Evolutionary conservation across 2,329 filamentous ascomycete species (phyloP), one percentile per base, ranked within the genome.

Genomic region (Cladosporium halotolerans): DNA sequence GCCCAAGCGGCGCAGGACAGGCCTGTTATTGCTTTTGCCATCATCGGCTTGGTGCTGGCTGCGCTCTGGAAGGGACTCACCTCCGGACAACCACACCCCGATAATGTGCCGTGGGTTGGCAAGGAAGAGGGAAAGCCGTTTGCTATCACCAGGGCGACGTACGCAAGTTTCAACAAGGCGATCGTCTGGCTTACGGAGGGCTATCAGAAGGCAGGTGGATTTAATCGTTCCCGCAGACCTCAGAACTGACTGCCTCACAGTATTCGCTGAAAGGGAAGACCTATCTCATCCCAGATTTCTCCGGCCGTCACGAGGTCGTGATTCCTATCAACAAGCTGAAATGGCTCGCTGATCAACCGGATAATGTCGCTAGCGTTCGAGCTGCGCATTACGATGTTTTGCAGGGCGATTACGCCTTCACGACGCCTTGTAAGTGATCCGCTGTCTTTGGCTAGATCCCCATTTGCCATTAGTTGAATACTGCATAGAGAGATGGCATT

Each of bases 321-420:
- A 54, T 62, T 3, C 62, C 62, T 5, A 57, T 53, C 11, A 45
- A 55, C 14, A 51, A 60, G 34, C 44, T 63, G 9, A 52, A 45
- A 9, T 75, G 73, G 73, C 64, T 76, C 43, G 58, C 74, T 14
- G 69, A 72, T 31, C 68, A 74, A 51, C 70, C 74, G 2, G 73
- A 75, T 47, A 54, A 60, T 31, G 60, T 73, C n/a, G 60, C 73
- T 9, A 72, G 66, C 49, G 63, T 64, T 2, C 58, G 58, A 9
- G 69, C 63, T 10, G 65, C 68, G 10, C 71, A 74, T 52, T 68
- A 68, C 51, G 70, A 74, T 32, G 18, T 55, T 0, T 58, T 76
- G n/a, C 61, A 67, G 19, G 71, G 68, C 16, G 63, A 70, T 0
- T 73, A 73, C 54, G 62, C 64, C 8, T 73, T 75, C 41, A 63